Evolutionary conservation across 2,329 filamentous ascomycete species (phyloP).

Genomic region (Botryotinia narcissicola): DNA sequence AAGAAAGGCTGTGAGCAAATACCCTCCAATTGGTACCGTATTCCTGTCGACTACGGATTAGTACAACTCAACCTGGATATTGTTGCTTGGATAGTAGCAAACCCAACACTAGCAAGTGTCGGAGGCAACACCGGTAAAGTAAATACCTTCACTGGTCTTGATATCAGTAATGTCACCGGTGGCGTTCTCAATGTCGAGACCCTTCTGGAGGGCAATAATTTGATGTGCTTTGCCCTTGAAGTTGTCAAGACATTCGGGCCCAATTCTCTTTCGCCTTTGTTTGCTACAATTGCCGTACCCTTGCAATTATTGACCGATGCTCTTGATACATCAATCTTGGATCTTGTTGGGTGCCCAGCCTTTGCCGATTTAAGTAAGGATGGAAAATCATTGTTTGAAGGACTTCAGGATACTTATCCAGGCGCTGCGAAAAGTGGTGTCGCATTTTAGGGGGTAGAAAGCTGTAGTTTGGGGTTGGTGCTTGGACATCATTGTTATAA

Average conservation of each 20-base stretch:
- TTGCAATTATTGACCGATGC: background rate
- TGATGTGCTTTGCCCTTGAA: background rate
- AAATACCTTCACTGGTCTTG: background rate
- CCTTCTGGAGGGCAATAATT: background rate
- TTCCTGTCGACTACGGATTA: background rate
- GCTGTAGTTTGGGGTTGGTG: background rate
- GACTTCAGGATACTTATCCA: background rate
- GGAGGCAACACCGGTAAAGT: background rate
- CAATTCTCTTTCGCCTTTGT: background rate
- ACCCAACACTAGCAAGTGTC: background rate
- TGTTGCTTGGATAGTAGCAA: background rate
- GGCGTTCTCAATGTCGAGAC: background rate
- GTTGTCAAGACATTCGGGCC: background rate
- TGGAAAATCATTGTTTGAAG: background rate
- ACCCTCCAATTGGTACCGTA: background rate
- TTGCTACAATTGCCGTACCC: background rate
- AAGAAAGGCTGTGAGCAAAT: background rate
- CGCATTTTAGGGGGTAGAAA: background rate
- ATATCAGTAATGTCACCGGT: background rate
- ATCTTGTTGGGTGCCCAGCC: background rate
- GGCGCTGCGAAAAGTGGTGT: background rate
- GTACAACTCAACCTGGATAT: background rate
- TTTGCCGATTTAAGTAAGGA: background rate
- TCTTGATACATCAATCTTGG: background rate
- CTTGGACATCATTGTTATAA: background rate